Evolutionary conservation across 176 grass and related monocot genomes (phyloP), one percentile per base, ranked within the genome.

Genomic region (Pharus latifolius): DNA sequence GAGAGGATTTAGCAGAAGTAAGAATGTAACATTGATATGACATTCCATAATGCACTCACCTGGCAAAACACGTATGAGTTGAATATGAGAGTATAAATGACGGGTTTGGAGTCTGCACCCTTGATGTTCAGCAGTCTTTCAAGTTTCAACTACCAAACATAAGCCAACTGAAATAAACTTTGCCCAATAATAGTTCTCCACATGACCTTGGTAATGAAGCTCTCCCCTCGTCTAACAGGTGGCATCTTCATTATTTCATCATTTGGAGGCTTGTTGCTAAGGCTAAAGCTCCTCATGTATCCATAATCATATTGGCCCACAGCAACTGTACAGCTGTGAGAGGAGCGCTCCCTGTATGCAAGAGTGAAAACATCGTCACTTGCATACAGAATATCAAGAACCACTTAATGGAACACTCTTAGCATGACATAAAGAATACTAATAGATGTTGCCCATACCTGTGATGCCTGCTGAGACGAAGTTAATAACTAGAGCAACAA

Each of bases 301-400:
- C 93, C 93, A 97, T 97, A 60, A 97, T 97, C 93, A 97, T 97
- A 82, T 97, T 97, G 20, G 92, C 93, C 93, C 93, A 97, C 76
- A 97, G 76, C 70, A 97, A 29, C 72, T 97, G 93, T 48, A 97
- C 93, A 12, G 93, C 93, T 40, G 93, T 97, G 7, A 97, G 88
- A 49, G 93, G 93, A 82, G 93, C 77, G 42, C 50, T 89, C 10
- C 93, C 93, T 97, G 73, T 6, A 54, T 15, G 22, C 38, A 38
- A 55, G 54, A 70, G 42, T 26, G n/a, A 49, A 16, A 80, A 69
- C 51, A 31, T 17, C 33, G 25, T 65, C 58, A 58, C 32, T 38
- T 45, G 23, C 6, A 57, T 58, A 9, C 10, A 7, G 30, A 35
- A 49, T 43, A 74, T 53, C 17, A 37, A 11, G 8, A 67, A 45